A percentile compares a stretch with the other conserved stretches of the same genome.
Conservation (phyloP, 2,329 filamentous ascomycete genomes). For the Verticillium nubilum region DNA sequence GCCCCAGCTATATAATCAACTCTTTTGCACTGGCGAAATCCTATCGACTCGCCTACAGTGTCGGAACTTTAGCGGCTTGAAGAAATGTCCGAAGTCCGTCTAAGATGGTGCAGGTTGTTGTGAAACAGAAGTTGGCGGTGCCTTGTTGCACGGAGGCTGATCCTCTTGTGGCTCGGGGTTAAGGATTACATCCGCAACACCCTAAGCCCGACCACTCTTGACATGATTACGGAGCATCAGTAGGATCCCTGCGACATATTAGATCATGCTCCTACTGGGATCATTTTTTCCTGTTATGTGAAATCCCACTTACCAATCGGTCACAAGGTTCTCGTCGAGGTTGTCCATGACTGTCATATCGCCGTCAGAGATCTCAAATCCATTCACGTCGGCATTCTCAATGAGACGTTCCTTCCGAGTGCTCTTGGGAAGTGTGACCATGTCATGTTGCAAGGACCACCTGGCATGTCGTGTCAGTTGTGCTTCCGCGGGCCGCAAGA, state of each 20-base stretch:
- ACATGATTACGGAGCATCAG: constrained; percentile 17
- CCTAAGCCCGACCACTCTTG: not conserved
- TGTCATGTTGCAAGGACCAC: constrained; percentile 72
- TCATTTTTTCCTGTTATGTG: no score
- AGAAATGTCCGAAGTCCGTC: no score
- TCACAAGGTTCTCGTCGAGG: constrained; percentile 68
- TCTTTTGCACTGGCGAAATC: no score
- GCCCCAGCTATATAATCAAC: no score
- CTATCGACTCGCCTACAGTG: no score
- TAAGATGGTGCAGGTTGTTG: no score
- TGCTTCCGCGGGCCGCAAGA: no score
- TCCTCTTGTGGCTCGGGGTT: not conserved
- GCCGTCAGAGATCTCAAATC: constrained; percentile 54
- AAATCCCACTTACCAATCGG: constrained; percentile 47
- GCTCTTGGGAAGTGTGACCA: constrained; percentile 71
- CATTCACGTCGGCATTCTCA: constrained; percentile 58
- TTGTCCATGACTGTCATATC: constrained; percentile 59
- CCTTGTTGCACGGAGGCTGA: no score
- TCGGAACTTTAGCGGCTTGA: no score
- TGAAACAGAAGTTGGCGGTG: no score
- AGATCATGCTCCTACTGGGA: not conserved
- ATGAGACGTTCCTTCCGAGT: constrained; percentile 54
- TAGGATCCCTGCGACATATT: constrained; percentile 21
- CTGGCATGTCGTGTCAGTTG: constrained; percentile 25
- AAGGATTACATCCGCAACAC: not conserved